Base-by-base conservation (phyloP, 331 rosid species). In the Dryas integrifolia region DNA sequence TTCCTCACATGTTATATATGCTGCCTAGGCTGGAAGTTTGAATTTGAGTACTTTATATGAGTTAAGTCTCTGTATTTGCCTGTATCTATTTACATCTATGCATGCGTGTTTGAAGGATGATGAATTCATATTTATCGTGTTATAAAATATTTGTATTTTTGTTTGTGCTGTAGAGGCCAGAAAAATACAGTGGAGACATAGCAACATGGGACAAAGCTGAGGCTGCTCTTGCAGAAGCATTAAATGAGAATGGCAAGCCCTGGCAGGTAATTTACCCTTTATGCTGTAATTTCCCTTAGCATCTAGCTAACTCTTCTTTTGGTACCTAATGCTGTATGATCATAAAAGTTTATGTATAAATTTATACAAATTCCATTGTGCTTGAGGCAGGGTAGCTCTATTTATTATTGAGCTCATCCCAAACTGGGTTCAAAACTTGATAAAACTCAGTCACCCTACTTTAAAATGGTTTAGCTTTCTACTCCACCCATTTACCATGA, bases 131-230 rank as follows among this genome's bases (percentile, higher is more conserved):
- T 58, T 16, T 30, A 14, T 30, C 24, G 39, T 44, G 35, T 7
- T 52, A 39, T 26, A 26, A 9, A 15, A 56, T 62, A 46, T 74
- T 7, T 21, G 11, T 77, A 40, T 9, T 43, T 52, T 49, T 72
- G 16, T 16, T 45, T 53, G 16, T 48, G 30, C 52, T 72, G 67
- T 57, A 95, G 97, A 89, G 92, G 87, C 99, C 98, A 64, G 98
- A 95, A 81, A 95, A 89, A 57, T 85, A 82, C 81, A 86, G 89
- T 16, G 96, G 98, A 81, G 92, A 95, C 24, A 1, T 84, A 56
- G 82, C 71, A 78, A 85, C 99, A 48, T 95, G 96, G 99, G 96
- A 92, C 3, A 91, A 87, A 75, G 99, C 96, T 76, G 99, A 95
- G 82, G 84, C 77, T 75, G 89, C 96, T 38, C 98, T 95, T 51